phyloP scores from a whole-genome alignment of 352 stramenopile genomes.

The Globisporangium okanoganense region DNA sequence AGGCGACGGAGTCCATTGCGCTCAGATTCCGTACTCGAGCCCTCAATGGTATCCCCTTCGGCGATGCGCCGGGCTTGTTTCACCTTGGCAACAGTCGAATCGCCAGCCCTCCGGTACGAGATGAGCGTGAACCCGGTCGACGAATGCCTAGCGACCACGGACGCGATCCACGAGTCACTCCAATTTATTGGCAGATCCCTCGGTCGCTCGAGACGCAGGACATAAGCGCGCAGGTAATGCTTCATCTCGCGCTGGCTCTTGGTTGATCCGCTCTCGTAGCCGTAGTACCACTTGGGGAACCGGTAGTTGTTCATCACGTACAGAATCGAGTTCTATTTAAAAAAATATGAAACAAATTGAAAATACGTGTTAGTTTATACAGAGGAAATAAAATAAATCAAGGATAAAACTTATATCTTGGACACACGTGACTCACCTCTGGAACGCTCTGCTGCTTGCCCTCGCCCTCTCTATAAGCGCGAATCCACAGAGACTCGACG shows the following conservation, averaged over 20 bases:
- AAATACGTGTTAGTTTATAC: too few species aligned
- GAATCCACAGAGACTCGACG: slow-evolving; percentile 30
- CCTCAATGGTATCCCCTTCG: neutral
- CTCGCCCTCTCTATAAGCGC: slow-evolving; percentile 33
- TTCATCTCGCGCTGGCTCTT: slow-evolving; percentile 42
- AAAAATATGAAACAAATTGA: too few species aligned
- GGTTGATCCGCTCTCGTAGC: slow-evolving; percentile 44
- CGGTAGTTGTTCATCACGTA: slow-evolving; percentile 51
- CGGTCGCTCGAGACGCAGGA: slow-evolving; percentile 20
- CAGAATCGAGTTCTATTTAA: slow-evolving; percentile 30
- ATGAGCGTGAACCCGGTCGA: slow-evolving; percentile 29
- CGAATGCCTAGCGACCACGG: slow-evolving; percentile 29
- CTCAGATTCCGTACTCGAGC: slow-evolving; percentile 2
- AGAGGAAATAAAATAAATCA: too few species aligned
- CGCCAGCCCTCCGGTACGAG: slow-evolving; percentile 30
- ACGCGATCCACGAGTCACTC: slow-evolving; percentile 9
- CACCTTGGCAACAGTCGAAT: neutral
- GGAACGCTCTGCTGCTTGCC: slow-evolving; percentile 25
- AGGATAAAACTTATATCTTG: too few species aligned
- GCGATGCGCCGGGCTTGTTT: too few species aligned
- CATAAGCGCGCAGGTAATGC: slow-evolving; percentile 39
- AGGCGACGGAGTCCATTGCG: too few species aligned
- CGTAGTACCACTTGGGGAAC: slow-evolving; percentile 52
- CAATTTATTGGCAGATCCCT: neutral
- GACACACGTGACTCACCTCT: slow-evolving; percentile 29